Conservation (phyloP, 495 filamentous ascomycete genomes). For the Penicillium fimorum region DNA sequence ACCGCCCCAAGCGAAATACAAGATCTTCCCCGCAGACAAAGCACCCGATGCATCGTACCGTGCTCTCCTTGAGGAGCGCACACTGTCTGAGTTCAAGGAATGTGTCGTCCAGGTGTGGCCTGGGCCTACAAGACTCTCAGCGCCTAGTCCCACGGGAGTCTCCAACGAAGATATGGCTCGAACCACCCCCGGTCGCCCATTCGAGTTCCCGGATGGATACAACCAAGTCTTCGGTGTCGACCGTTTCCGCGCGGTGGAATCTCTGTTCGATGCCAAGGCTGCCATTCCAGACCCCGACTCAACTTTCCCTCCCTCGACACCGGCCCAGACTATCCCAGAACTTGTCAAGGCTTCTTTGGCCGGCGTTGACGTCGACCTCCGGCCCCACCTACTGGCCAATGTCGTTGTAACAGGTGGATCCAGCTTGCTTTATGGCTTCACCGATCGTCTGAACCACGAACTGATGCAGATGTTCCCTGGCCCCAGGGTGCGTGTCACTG, state of each 20-base stretch:
- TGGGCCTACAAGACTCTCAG: slow-evolving; percentile 68
- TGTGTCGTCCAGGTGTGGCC: slow-evolving; percentile 91
- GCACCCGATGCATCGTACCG: slow-evolving; percentile 72
- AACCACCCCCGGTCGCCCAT: slow-evolving; percentile 69
- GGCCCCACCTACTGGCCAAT: slow-evolving; percentile 77
- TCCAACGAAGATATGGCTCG: slow-evolving; percentile 67
- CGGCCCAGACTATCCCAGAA: slow-evolving; percentile 71
- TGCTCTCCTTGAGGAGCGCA: slow-evolving; percentile 83
- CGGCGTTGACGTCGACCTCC: slow-evolving; percentile 82
- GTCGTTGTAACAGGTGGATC: slow-evolving; percentile 92
- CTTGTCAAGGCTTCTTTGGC: slow-evolving; percentile 74
- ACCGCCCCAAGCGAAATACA: slow-evolving; percentile 68
- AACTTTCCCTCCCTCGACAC: slow-evolving; percentile 52
- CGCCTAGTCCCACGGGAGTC: slow-evolving; percentile 55
- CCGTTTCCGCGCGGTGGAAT: slow-evolving; percentile 79
- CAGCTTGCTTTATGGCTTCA: slow-evolving; percentile 82
- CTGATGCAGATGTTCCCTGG: slow-evolving; percentile 75
- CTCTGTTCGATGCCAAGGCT: slow-evolving; percentile 80
- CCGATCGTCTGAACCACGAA: slow-evolving; percentile 82
- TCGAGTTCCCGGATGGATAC: slow-evolving; percentile 93
- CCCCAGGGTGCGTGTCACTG: slow-evolving; percentile 77
- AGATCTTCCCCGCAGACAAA: slow-evolving; percentile 58
- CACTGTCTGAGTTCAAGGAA: slow-evolving; percentile 95
- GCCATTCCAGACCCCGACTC: slow-evolving; percentile 43
- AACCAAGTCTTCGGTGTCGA: slow-evolving; percentile 91